phyloP scores from a whole-genome alignment of 371 early-diverging fungal genomes.

The Encephalitozoon hellem region DNA sequence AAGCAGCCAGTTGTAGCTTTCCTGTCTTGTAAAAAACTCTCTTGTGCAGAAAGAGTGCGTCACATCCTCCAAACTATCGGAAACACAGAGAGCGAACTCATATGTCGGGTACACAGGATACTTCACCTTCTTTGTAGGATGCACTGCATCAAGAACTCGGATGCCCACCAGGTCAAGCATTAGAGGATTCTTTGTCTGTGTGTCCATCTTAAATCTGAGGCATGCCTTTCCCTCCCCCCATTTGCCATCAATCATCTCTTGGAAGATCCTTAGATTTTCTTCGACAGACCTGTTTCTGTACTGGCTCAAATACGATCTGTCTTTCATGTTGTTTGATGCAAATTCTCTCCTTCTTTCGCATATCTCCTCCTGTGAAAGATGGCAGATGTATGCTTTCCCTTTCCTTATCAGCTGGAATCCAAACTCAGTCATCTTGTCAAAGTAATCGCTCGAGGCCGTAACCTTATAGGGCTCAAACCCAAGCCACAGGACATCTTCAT shows the following conservation, averaged over 20 bases:
- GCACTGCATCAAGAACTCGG: slow-evolving; percentile 78
- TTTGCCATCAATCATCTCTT: slow-evolving; percentile 89
- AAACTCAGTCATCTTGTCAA: slow-evolving; percentile 62
- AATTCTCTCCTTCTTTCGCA: slow-evolving; percentile 61
- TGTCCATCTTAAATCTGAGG: slow-evolving; percentile 96
- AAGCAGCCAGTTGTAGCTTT: slow-evolving; percentile 96
- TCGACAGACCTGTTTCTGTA: slow-evolving; percentile 82
- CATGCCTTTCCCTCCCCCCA: slow-evolving; percentile 82
- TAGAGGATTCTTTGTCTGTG: slow-evolving; percentile 83
- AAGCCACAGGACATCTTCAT: slow-evolving; percentile 87
- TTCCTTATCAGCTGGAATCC: slow-evolving; percentile 64
- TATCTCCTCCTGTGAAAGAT: slow-evolving; percentile 84
- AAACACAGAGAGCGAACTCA: slow-evolving; percentile 94
- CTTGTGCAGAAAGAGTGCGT: slow-evolving; percentile 96
- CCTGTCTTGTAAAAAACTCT: slow-evolving; percentile 84
- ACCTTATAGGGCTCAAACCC: slow-evolving; percentile 85
- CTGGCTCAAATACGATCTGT: slow-evolving; percentile 68
- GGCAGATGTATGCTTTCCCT: slow-evolving; percentile 90
- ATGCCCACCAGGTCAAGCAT: slow-evolving; percentile 98
- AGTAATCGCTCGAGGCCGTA: slow-evolving; percentile 91
- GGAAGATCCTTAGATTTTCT: slow-evolving; percentile 81
- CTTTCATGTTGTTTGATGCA: slow-evolving; percentile 8
- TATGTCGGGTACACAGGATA: slow-evolving; percentile 99
- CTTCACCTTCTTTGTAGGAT: slow-evolving; percentile 73
- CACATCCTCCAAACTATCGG: slow-evolving; percentile 97